A percentile compares a stretch with the other conserved stretches of the same genome.
These are phyloP conservation scores for Ricinus communis DNA, from an alignment of 345 rosid species.

Conservation along the genomic window DNA sequence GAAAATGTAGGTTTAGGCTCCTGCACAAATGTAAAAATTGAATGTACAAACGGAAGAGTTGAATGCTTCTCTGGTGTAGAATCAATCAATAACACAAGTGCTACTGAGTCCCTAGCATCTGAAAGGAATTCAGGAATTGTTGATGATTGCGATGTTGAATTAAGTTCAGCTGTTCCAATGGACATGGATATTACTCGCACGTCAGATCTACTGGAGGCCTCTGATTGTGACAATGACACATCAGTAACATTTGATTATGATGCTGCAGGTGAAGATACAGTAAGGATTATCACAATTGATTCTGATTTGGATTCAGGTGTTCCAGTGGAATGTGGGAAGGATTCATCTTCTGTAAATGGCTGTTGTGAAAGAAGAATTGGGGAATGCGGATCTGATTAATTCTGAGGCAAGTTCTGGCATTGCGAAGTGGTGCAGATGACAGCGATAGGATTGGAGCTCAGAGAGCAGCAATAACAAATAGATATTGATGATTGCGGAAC, in stretches of 20 bases:
- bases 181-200: constrained; percentile 8
- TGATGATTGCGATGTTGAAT: neutral
- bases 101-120: constrained; percentile 13
- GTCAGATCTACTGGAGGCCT: neutral
- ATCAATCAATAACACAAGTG: constrained; percentile 7
- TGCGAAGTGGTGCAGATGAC: constrained; percentile 14
- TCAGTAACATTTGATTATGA: neutral
- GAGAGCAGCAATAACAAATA: constrained; percentile 25
- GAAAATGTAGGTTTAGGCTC: constrained; percentile 26
- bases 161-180: constrained; percentile 16
- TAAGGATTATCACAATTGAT: constrained; percentile 6
- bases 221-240: neutral
- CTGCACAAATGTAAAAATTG: constrained; percentile 14
- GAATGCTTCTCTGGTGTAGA: constrained; percentile 27
- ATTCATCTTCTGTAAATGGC: constrained; percentile 6
- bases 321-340: constrained; percentile 12
- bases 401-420: constrained; percentile 6
- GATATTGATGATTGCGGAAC: constrained; percentile 9
- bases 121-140: constrained; percentile 22
- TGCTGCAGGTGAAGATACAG: neutral
- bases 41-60: neutral
- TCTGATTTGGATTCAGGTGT: constrained; percentile 22
- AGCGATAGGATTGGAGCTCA: constrained; percentile 17
- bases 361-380: constrained; percentile 14
- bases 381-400: neutral